Evolutionary conservation across 177 flowering plant genomes (phyloP).

Genomic region (Vitis hybrid): DNA sequence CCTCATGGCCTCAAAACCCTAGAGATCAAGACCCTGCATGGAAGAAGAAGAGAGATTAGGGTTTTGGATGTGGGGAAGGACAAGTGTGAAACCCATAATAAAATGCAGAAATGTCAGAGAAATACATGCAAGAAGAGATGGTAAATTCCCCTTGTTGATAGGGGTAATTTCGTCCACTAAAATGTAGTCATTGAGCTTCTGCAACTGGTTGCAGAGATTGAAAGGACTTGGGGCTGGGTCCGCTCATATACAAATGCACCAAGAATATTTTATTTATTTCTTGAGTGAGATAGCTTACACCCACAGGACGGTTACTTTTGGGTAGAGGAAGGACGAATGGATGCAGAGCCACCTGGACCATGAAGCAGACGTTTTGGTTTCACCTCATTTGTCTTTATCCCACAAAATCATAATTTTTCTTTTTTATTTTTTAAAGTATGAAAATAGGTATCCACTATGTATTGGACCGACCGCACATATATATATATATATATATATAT

Average conservation of each 20-base stretch:
- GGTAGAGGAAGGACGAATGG: too few relatives aligned
- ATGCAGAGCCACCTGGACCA: too few relatives aligned
- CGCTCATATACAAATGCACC: not conserved
- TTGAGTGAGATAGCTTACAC: too few relatives aligned
- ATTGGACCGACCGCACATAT: too few relatives aligned
- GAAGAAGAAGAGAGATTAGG: slow-evolving; percentile 13
- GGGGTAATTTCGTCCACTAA: slow-evolving; percentile 8
- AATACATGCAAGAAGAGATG: slow-evolving; percentile 2
- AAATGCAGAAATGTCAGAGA: not conserved
- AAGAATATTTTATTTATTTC: not conserved
- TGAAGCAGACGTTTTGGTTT: too few relatives aligned
- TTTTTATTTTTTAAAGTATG: too few relatives aligned
- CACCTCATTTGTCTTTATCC: too few relatives aligned
- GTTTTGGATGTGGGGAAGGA: not conserved
- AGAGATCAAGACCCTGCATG: slow-evolving; percentile 8
- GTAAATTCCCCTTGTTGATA: not conserved
- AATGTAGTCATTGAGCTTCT: not conserved
- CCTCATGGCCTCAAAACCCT: slow-evolving; percentile 3
- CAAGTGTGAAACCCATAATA: not conserved
- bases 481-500: too few relatives aligned
- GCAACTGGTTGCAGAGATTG: slow-evolving; percentile 4
- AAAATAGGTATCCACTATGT: too few relatives aligned
- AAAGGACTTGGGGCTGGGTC: not conserved
- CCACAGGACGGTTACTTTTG: too few relatives aligned
- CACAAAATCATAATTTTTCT: too few relatives aligned